Evolutionary conservation across 2,329 filamentous ascomycete species (phyloP).

Genomic region (Colletotrichum abscissum): DNA sequence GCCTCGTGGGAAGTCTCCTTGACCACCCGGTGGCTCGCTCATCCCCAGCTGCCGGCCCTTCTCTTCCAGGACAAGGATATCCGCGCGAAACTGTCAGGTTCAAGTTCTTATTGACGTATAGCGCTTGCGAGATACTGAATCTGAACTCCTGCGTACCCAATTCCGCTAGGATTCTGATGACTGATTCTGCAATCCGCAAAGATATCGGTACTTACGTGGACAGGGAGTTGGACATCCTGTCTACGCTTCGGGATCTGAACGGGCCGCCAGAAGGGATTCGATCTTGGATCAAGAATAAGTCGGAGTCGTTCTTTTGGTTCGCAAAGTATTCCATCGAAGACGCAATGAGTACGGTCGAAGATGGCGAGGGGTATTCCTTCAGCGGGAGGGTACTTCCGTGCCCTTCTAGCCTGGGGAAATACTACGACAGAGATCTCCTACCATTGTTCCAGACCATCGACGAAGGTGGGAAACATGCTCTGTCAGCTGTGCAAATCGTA

Average conservation of each 20-base stretch:
- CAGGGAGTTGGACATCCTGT: conserved; percentile 27
- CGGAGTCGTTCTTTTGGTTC: conserved; percentile 35
- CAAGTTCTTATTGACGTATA: conserved; percentile 33
- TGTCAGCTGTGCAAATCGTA: conserved; percentile 10
- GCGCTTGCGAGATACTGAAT: conserved; percentile 7
- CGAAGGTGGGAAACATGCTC: conserved; percentile 18
- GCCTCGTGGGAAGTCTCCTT: conserved; percentile 3
- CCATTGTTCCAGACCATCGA: conserved; percentile 37
- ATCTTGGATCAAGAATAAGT: conserved; percentile 25
- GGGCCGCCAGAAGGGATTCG: neutral
- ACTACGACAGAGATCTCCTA: conserved; percentile 36
- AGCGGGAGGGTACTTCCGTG: conserved; percentile 8
- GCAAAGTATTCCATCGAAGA: conserved; percentile 35
- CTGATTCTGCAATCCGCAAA: conserved; percentile 27
- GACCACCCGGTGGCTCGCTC: neutral
- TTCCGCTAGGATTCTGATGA: conserved; percentile 10
- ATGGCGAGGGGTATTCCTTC: conserved; percentile 2
- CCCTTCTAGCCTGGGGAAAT: conserved; percentile 23
- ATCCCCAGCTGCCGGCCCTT: neutral
- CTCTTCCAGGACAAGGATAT: neutral
- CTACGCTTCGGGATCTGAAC: neutral
- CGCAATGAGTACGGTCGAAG: neutral
- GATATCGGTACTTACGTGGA: conserved; percentile 28
- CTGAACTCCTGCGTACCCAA: neutral
- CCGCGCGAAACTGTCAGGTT: conserved; percentile 6